These are phyloP conservation scores for Venturia effusa DNA, from an alignment of 2,329 filamentous ascomycete genomes.

Conservation along the genomic window DNA sequence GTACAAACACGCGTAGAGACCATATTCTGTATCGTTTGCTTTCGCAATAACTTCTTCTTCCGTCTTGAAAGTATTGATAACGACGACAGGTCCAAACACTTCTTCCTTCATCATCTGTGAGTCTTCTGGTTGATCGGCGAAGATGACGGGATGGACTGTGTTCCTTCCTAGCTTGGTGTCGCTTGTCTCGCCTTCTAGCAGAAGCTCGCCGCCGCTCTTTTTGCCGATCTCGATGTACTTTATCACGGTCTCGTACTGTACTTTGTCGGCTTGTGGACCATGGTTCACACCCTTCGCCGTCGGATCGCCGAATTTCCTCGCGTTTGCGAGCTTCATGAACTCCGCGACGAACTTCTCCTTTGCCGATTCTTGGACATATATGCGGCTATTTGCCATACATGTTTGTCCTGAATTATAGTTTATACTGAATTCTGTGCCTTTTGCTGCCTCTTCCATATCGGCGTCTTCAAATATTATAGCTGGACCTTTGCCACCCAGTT, in stretches of 20 bases:
- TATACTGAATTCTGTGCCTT: conserved; percentile 9
- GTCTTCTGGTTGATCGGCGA: conserved; percentile 13
- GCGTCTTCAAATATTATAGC: conserved; percentile 15
- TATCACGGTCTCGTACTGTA: conserved; percentile 33
- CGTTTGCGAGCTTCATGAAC: conserved; percentile 26
- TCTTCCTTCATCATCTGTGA: conserved; percentile 20
- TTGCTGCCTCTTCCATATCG: conserved; percentile 11
- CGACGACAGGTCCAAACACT: conserved; percentile 22
- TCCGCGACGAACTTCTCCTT: conserved; percentile 34
- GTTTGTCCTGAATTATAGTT: conserved; percentile 16
- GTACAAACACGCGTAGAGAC: conserved; percentile 22
- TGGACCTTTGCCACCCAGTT: conserved; percentile 14
- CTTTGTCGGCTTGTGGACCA: conserved; percentile 41
- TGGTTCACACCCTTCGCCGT: conserved; percentile 18
- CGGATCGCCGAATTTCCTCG: conserved; percentile 19
- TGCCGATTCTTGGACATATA: conserved; percentile 20
- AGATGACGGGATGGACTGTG: conserved; percentile 20
- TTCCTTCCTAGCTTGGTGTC: conserved; percentile 13
- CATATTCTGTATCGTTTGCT: conserved; percentile 22
- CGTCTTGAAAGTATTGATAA: conserved; percentile 17
- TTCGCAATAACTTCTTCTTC: conserved; percentile 23
- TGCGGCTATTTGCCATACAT: conserved; percentile 19
- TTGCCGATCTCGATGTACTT: conserved; percentile 8
- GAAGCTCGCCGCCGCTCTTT: conserved; percentile 19
- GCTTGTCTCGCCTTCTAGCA: conserved; percentile 19